Conservation (phyloP, 225 moss, liverwort and hornwort species). For the Pleurozium schreberi region DNA sequence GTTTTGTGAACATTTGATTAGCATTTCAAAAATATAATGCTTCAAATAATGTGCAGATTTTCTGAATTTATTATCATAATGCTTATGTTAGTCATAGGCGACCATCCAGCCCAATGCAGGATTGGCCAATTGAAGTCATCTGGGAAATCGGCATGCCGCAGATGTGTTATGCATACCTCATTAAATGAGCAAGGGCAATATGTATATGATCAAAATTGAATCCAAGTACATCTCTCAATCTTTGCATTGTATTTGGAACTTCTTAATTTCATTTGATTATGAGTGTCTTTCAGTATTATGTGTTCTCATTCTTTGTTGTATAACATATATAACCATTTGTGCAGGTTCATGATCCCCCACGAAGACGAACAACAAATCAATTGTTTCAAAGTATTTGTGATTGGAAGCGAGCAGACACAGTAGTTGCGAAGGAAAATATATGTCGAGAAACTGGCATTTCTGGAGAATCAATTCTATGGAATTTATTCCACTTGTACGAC, state of each 20-base stretch:
- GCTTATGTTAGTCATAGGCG: not conserved
- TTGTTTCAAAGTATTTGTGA: fast-evolving
- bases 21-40: no score
- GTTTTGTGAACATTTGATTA: no score
- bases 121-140: not conserved
- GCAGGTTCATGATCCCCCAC: not conserved
- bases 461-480: not conserved
- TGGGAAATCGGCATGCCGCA: fast-evolving
- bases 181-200: not conserved
- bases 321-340: not conserved
- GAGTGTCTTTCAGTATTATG: not conserved
- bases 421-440: not conserved
- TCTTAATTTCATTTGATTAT: not conserved
- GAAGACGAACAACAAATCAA: fast-evolving
- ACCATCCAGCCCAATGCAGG: not conserved
- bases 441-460: not conserved
- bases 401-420: not conserved
- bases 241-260: fast-evolving
- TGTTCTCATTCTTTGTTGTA: not conserved
- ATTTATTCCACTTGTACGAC: not conserved
- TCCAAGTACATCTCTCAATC: not conserved
- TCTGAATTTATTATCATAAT: not conserved
- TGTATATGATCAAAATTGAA: not conserved
- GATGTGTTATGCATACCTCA: not conserved
- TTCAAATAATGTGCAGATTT: no score